A percentile compares a stretch with the other conserved stretches of the same genome.
These are phyloP conservation scores for Euclidium syriacum DNA, from an alignment of 345 rosid species.

Conservation along the genomic window DNA sequence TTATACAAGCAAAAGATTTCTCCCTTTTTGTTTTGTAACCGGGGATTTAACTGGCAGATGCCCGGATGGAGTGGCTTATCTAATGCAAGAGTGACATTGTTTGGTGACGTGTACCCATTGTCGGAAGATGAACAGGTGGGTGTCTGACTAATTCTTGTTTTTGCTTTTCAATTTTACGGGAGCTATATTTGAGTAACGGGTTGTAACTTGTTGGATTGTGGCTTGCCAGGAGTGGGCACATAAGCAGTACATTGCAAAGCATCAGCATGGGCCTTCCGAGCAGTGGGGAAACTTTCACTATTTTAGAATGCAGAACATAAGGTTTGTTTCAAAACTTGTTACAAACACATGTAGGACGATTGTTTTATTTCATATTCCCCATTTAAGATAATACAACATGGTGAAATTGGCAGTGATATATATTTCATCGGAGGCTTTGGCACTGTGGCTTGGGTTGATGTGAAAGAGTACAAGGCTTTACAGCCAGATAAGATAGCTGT, in stretches of 20 bases:
- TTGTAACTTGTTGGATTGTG: slow-evolving; percentile 3
- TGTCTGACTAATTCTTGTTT: background rate
- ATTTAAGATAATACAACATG: background rate
- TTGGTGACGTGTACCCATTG: slow-evolving; percentile 95
- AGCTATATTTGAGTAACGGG: background rate
- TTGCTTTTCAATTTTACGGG: background rate
- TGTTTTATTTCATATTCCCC: background rate
- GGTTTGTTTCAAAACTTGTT: slow-evolving; percentile 36
- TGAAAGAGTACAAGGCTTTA: slow-evolving; percentile 73
- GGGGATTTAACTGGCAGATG: slow-evolving; percentile 44
- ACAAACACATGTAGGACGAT: background rate
- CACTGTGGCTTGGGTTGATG: slow-evolving; percentile 98
- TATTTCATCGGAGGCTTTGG: slow-evolving; percentile 99
- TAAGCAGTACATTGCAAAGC: slow-evolving; percentile 81
- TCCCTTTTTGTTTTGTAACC: slow-evolving; percentile 7
- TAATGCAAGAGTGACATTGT: slow-evolving; percentile 92
- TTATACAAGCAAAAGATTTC: background rate
- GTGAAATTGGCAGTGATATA: slow-evolving; percentile 56
- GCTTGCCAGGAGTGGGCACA: slow-evolving; percentile 91
- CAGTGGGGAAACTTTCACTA: slow-evolving; percentile 97
- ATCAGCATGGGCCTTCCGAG: slow-evolving; percentile 86
- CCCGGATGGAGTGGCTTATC: slow-evolving; percentile 99
- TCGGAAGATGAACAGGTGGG: slow-evolving; percentile 77
- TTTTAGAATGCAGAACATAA: slow-evolving; percentile 90
- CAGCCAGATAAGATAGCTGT: slow-evolving; percentile 93